These are phyloP conservation scores for Penicillium italicum DNA, from an alignment of 2,329 filamentous ascomycete species.

Conservation along the genomic window DNA sequence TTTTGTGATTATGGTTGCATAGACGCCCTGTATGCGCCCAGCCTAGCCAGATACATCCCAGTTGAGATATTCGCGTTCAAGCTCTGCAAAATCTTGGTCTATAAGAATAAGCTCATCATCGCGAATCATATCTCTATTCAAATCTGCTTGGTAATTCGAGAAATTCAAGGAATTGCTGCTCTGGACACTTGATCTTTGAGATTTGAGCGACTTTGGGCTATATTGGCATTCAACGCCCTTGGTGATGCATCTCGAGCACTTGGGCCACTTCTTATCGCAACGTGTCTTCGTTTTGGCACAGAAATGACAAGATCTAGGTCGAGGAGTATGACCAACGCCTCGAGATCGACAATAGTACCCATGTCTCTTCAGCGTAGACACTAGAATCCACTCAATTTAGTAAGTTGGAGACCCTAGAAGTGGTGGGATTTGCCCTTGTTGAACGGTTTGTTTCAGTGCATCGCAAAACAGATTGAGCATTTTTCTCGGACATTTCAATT, in stretches of 20 bases:
- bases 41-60: no score
- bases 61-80: neutral
- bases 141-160: neutral
- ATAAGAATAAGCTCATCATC: neutral
- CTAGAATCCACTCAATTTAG: no score
- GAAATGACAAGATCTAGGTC: neutral
- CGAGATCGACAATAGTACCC: neutral
- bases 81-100: neutral
- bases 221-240: neutral
- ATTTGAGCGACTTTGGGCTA: neutral
- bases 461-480: no score
- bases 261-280: neutral
- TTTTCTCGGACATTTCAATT: no score
- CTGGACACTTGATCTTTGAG: neutral
- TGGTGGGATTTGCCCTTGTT: no score
- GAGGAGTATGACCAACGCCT: neutral
- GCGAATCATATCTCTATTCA: neutral
- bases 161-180: no score
- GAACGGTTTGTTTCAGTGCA: no score
- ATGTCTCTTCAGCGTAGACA: neutral
- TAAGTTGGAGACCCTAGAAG: no score
- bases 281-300: neutral
- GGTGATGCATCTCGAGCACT: neutral
- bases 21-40: no score
- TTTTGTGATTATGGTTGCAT: no score